Evolutionary conservation across 257 asterid genomes (phyloP).

Genomic region (Salvia rosmarinus): DNA sequence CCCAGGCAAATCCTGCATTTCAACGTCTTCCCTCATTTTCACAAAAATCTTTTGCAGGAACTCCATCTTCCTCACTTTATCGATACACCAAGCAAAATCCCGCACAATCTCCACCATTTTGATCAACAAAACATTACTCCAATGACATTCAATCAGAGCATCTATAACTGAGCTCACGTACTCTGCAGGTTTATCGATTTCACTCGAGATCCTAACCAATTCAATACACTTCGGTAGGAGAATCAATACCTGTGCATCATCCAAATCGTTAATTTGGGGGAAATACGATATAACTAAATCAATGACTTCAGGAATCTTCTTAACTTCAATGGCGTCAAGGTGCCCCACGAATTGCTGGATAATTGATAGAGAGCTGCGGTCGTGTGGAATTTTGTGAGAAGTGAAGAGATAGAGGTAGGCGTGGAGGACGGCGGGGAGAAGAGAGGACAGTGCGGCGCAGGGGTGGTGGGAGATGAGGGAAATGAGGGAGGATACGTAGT

Average conservation of each 20-base stretch:
- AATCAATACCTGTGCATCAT: conserved; percentile 61
- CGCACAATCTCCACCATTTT: conserved; percentile 69
- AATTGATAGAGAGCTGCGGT: conserved; percentile 51
- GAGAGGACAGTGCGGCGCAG: conserved; percentile 53
- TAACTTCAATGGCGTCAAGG: conserved; percentile 51
- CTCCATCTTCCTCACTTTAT: conserved; percentile 56
- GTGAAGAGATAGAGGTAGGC: conserved; percentile 62
- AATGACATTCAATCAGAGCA: conserved; percentile 46
- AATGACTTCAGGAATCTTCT: conserved; percentile 42
- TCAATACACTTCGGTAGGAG: conserved; percentile 71
- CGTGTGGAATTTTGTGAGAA: conserved; percentile 62
- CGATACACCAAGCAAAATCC: conserved; percentile 56
- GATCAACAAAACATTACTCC: conserved; percentile 71
- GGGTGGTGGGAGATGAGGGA: conserved; percentile 59
- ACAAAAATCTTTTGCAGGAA: conserved; percentile 60
- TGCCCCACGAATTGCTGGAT: conserved; percentile 63
- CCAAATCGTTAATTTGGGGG: conserved; percentile 52
- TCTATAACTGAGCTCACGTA: conserved; percentile 58
- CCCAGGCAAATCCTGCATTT: conserved; percentile 82
- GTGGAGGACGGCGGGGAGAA: conserved; percentile 56
- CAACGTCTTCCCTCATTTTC: conserved; percentile 64
- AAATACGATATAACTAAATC: conserved; percentile 50
- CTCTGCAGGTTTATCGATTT: conserved; percentile 52
- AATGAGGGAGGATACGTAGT: conserved; percentile 62
- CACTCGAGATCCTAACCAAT: conserved; percentile 55